Conservation (phyloP, 1,284 basidiomycete genomes). For the Cryptococcus amylolentus region DNA sequence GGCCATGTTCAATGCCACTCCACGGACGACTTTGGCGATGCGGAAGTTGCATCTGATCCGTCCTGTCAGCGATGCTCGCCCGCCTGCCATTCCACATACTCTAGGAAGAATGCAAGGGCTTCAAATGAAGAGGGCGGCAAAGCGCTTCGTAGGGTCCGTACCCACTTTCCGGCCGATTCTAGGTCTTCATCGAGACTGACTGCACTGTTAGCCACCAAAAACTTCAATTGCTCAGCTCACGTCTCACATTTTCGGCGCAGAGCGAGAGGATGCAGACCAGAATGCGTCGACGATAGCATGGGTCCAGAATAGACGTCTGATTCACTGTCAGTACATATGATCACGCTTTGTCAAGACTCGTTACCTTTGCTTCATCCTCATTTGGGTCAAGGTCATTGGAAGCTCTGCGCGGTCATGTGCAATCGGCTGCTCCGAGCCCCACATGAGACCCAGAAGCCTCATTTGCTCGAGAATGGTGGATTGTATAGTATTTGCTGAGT, state of each 20-base stretch:
- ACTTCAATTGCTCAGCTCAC: neutral
- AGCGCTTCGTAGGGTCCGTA: slow-evolving; percentile 12
- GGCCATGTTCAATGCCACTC: slow-evolving; percentile 20
- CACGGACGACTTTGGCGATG: slow-evolving; percentile 15
- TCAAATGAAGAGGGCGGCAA: slow-evolving; percentile 21
- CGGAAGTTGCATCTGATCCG: slow-evolving; percentile 19
- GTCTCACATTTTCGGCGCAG: slow-evolving; percentile 31
- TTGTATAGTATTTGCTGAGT: slow-evolving; percentile 26
- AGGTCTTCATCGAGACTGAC: slow-evolving; percentile 27
- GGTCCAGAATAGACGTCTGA: slow-evolving; percentile 35
- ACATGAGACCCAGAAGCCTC: slow-evolving; percentile 24
- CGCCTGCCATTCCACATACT: slow-evolving; percentile 1
- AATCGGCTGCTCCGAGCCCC: slow-evolving; percentile 22
- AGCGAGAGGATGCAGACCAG: slow-evolving; percentile 25
- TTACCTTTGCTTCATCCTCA: slow-evolving; percentile 28
- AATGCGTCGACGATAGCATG: slow-evolving; percentile 30
- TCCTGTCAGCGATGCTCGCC: neutral
- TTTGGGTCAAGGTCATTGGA: slow-evolving; percentile 8
- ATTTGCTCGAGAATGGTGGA: slow-evolving; percentile 31
- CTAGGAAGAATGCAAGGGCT: slow-evolving; percentile 23
- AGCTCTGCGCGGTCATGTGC: slow-evolving; percentile 15
- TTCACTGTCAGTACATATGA: neutral
- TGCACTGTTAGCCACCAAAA: neutral
- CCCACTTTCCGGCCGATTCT: slow-evolving; percentile 23
- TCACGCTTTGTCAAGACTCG: neutral